Percentiles rank a stretch among this genome's conserved stretches.
Evolutionary conservation across 2,329 filamentous ascomycete species (phyloP).

Genomic region (Aspergillus felis): DNA sequence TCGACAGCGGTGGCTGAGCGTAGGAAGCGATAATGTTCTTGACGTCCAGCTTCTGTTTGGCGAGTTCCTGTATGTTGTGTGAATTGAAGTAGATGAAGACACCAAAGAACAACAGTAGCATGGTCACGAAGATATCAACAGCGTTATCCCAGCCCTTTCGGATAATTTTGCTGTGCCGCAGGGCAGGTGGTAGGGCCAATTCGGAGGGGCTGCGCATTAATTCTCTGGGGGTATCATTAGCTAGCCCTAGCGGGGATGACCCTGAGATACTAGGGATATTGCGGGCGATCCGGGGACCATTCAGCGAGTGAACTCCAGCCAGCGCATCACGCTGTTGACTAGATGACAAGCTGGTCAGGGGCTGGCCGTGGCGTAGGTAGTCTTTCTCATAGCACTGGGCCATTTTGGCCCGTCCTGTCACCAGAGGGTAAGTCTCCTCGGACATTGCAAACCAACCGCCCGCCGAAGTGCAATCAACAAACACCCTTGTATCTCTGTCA

Average conservation of each 20-base stretch:
- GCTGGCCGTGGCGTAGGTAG: constrained; percentile 39
- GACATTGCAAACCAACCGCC: constrained; percentile 95
- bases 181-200: constrained; percentile 35
- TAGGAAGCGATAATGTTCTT: constrained; percentile 42
- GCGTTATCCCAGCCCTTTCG: constrained; percentile 45
- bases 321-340: constrained; percentile 58
- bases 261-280: constrained; percentile 46
- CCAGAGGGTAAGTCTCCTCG: constrained; percentile 77
- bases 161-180: constrained; percentile 42
- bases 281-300: constrained; percentile 39
- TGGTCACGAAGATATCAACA: constrained; percentile 41
- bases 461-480: constrained; percentile 79
- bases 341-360: constrained; percentile 34
- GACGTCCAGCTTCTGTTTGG: constrained; percentile 43
- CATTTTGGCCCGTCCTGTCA: constrained; percentile 63
- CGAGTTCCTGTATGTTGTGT: constrained; percentile 37
- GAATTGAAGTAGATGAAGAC: constrained; percentile 43
- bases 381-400: constrained; percentile 56
- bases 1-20: constrained; percentile 33
- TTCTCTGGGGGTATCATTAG: constrained; percentile 39
- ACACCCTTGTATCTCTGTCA: constrained; percentile 63
- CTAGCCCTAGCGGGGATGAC: constrained; percentile 30
- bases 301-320: constrained; percentile 67
- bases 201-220: constrained; percentile 33
- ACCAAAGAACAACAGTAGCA: constrained; percentile 38